Percentiles rank a stretch among this genome's conserved stretches.
Evolutionary conservation across 2,329 filamentous ascomycete species (phyloP).

Genomic region (Fusarium sp.): DNA sequence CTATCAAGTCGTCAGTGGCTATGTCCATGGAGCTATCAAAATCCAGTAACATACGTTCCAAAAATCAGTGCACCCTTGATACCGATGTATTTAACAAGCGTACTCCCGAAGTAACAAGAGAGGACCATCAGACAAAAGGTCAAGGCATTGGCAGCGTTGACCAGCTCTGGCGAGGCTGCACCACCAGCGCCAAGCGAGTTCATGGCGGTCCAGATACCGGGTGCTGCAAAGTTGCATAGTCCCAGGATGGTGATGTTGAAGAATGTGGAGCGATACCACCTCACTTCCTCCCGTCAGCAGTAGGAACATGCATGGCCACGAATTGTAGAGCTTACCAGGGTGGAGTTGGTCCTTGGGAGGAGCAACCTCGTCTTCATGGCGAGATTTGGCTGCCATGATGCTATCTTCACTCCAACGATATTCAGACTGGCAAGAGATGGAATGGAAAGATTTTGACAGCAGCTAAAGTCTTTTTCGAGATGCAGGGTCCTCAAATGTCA

Average conservation of each 20-base stretch:
- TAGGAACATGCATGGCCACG: background rate
- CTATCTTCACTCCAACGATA: background rate
- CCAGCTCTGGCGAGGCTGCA: slow-evolving; percentile 73
- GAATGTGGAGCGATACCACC: slow-evolving; percentile 80
- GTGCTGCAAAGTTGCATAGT: slow-evolving; percentile 78
- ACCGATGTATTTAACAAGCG: slow-evolving; percentile 76
- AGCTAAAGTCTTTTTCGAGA: background rate
- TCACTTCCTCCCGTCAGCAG: slow-evolving; percentile 59
- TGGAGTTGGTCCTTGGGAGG: slow-evolving; percentile 52
- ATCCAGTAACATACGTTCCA: slow-evolving; percentile 67
- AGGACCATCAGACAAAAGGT: slow-evolving; percentile 83
- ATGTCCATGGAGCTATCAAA: background rate
- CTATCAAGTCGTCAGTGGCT: slow-evolving; percentile 45
- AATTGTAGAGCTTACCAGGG: slow-evolving; percentile 42
- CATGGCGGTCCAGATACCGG: slow-evolving; percentile 82
- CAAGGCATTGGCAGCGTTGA: slow-evolving; percentile 80
- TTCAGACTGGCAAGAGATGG: background rate
- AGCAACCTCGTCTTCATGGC: slow-evolving; percentile 41
- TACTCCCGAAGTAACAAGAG: slow-evolving; percentile 76
- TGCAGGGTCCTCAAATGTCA: slow-evolving; percentile 8
- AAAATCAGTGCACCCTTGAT: slow-evolving; percentile 81
- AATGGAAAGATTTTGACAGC: background rate
- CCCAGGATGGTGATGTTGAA: slow-evolving; percentile 82
- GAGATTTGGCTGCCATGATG: slow-evolving; percentile 34
- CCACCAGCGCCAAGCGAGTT: slow-evolving; percentile 82